These are phyloP conservation scores for Rosa hybrid DNA, from an alignment of 331 rosid genomes.

Conservation along the genomic window DNA sequence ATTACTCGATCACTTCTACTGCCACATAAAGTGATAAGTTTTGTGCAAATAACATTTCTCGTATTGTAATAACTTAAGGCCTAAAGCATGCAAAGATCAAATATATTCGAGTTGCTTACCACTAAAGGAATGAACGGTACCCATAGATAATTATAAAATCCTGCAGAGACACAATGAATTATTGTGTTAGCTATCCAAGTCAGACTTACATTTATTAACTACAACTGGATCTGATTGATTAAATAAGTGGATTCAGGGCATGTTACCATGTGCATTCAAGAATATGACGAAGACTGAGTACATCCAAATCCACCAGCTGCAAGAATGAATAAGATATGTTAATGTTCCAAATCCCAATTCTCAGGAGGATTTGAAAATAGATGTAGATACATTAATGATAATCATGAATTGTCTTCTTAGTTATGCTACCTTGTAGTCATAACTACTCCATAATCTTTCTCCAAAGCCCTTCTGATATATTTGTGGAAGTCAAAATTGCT, in stretches of 20 bases:
- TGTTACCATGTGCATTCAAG: slow-evolving; percentile 56
- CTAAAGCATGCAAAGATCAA: not conserved
- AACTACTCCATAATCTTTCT: slow-evolving; percentile 55
- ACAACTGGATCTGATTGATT: not conserved
- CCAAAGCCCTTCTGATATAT: slow-evolving; percentile 47
- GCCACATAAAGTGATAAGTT: not conserved
- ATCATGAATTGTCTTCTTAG: not conserved
- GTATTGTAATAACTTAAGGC: not conserved
- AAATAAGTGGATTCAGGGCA: slow-evolving; percentile 1
- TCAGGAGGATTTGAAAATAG: not conserved
- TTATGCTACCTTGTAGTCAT: slow-evolving; percentile 46
- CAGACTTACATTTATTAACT: not conserved
- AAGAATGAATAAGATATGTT: slow-evolving; percentile 12
- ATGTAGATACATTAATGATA: not conserved
- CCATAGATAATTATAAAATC: slow-evolving; percentile 50
- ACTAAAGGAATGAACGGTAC: slow-evolving; percentile 57
- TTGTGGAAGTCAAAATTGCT: slow-evolving; percentile 56
- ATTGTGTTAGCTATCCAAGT: not conserved
- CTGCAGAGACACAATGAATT: slow-evolving; percentile 27
- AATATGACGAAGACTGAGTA: slow-evolving; percentile 44
- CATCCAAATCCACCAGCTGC: slow-evolving; percentile 76
- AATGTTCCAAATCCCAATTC: not conserved
- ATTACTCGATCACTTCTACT: not conserved
- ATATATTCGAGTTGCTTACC: slow-evolving; percentile 34
- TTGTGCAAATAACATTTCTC: not conserved